Base-by-base conservation (phyloP, 495 filamentous ascomycete genomes). In the Sphaerosporella brunnea region DNA sequence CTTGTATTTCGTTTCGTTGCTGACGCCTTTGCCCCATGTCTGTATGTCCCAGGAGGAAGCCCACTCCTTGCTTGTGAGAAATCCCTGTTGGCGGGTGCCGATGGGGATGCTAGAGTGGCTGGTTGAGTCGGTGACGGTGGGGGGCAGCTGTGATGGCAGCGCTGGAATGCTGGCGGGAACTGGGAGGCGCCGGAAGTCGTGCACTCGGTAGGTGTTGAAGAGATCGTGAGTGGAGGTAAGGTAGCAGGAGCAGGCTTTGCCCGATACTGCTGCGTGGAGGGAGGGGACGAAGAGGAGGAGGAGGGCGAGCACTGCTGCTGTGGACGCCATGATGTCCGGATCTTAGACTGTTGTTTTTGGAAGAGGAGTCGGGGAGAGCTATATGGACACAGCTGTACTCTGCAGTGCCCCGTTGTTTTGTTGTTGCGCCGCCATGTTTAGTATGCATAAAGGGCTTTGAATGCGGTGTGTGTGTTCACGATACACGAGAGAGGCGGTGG, bases 201-300 rank as follows among this genome's bases (percentile, higher is more conserved):
- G 45, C 28, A 58, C 51, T 10, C 35, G 8, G 45, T 59, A 45
- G 23, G 43, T 2, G 4, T 45, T 44, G 32, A 49, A 59, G 41
- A 40, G 45, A 2, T 47, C 36, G 7, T 58, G 23, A 1, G 55
- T 35, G 1, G 51, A 51, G 13, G 55, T 58, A 10, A 39, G 48
- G 23, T 58, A 59, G 48, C 56, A 59, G 15, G 49, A 45, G n/a
- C 56, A 59, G 32, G 19, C n/a, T 8, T 18, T 37, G 28, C 13
- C 28, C 28, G 28, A 32, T 5, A 32, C 7, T 5, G 28, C 28
- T 5, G 28, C 28, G 28, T n/a, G n/a, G n/a, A n/a, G n/a, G n/a
- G n/a, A n/a, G n/a, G n/a, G n/a, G n/a, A n/a, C n/a, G n/a, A n/a
- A n/a, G n/a, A n/a, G n/a, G n/a, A n/a, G n/a, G n/a, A n/a, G n/a